Percentiles rank a stretch among this genome's conserved stretches.
These are phyloP conservation scores for Cryptosporidium baileyi DNA, from an alignment of 169 alveolate species.

Conservation along the genomic window DNA sequence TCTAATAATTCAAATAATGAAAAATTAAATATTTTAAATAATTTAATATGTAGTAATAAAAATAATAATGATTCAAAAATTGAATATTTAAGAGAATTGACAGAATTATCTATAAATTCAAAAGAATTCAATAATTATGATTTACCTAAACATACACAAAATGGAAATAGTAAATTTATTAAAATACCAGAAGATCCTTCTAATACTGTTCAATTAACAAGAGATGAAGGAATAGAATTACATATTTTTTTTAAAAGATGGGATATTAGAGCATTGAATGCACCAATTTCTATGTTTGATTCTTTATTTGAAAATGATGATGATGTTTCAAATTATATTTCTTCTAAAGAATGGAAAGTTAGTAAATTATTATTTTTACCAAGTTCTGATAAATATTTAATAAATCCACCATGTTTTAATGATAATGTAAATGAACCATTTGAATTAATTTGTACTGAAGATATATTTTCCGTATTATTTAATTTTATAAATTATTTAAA, in stretches of 20 bases:
- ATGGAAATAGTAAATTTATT: slow-evolving; percentile 47
- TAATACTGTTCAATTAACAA: slow-evolving; percentile 70
- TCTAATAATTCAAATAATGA: slow-evolving; percentile 2
- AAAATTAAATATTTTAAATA: slow-evolving; percentile 8
- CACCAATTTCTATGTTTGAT: slow-evolving; percentile 2
- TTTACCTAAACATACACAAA: slow-evolving; percentile 48
- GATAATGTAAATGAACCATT: neutral
- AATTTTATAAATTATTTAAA: slow-evolving; percentile 47
- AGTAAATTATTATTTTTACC: slow-evolving; percentile 36
- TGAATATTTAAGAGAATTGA: slow-evolving; percentile 9
- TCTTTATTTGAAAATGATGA: neutral
- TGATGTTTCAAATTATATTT: neutral
- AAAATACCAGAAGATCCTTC: slow-evolving; percentile 16
- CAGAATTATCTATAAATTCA: neutral
- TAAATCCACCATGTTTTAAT: neutral
- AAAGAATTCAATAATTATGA: neutral
- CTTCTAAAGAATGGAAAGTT: slow-evolving; percentile 47
- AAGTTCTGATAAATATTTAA: neutral
- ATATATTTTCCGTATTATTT: neutral
- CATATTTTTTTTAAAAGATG: slow-evolving; percentile 74
- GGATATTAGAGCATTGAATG: slow-evolving; percentile 74
- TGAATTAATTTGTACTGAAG: slow-evolving; percentile 21
- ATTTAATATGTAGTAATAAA: neutral
- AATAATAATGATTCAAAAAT: neutral
- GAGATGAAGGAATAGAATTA: slow-evolving; percentile 73